Base-by-base conservation (phyloP, 1,284 basidiomycete genomes). In the Apiotrichum gamsii region DNA sequence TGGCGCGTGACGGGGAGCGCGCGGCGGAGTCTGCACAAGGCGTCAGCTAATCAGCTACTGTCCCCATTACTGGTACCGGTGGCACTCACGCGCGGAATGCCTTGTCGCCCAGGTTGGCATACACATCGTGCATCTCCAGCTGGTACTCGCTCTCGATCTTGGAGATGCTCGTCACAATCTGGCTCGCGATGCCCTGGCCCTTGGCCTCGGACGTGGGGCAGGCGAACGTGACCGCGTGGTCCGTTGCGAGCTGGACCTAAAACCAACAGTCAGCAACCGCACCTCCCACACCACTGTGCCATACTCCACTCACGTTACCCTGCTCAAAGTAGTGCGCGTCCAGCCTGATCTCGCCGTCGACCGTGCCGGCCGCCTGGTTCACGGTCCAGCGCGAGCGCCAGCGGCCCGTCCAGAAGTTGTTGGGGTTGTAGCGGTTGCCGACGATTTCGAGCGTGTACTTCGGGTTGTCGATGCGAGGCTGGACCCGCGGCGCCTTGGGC, bases 291-390 rank as follows among this genome's bases (percentile, higher is more conserved):
- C 14, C 15, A 8, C 9, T 8, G n/a, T 18, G 8, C 9, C n/a
- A n/a, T n/a, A n/a, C n/a, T n/a, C 25, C 6, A 37, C 78, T 49
- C 54, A 90, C 91, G 65, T 93, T 93, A 61, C 90, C 91, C 72
- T 94, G 90, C 70, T 96, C 91, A 64, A 90, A 96, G 67, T 96
- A 96, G 69, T 96, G 91, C 20, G 94, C 84, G 62, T 90, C 87
- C 38, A 90, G 79, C 18, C 84, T 73, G 23, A 91, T 80, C 56
- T 75, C 81, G 0, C 90, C 76, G 5, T 52, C 48, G 11, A 77
- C 60, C 8, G 44, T 57, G 13, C 60, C 57, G 25, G 59, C 59
- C 5, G 60, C 60, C 11, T 69, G 53, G 53, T 78, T 73, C n/a
- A 77, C 65, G 10, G 64, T 51, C 65, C 76, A 79, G n/a, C 60